phyloP scores from a whole-genome alignment of 495 filamentous ascomycete genomes.

The Extremus antarcticus region DNA sequence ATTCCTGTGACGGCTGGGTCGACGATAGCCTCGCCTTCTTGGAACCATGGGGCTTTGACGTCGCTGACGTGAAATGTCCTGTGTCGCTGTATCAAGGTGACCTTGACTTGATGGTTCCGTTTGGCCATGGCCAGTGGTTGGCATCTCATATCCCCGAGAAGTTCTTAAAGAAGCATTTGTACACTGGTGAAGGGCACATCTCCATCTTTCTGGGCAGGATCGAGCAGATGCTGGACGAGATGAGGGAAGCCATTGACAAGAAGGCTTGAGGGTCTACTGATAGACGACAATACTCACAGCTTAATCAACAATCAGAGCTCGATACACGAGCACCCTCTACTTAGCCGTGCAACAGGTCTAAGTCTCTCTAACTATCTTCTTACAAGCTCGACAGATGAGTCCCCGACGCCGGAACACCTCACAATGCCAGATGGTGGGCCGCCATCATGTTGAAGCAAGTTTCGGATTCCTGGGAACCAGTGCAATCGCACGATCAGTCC shows the following conservation, averaged over 20 bases:
- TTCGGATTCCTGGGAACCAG: too few relatives aligned
- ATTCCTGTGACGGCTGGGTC: conserved; percentile 14
- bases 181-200: conserved; percentile 15
- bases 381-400: too few relatives aligned
- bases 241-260: background rate
- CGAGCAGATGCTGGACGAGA: conserved; percentile 15
- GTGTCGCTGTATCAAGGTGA: conserved; percentile 15
- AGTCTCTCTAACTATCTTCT: too few relatives aligned
- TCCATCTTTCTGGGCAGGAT: conserved; percentile 12
- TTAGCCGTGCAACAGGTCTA: too few relatives aligned
- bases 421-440: too few relatives aligned
- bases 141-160: conserved; percentile 13
- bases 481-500: too few relatives aligned
- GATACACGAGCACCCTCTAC: too few relatives aligned
- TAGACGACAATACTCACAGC: too few relatives aligned
- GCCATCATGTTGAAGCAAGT: too few relatives aligned
- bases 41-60: conserved; percentile 18
- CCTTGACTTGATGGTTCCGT: conserved; percentile 18
- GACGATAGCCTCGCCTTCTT: conserved; percentile 18
- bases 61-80: conserved; percentile 12
- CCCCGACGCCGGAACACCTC: too few relatives aligned
- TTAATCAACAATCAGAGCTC: too few relatives aligned
- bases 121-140: conserved; percentile 16
- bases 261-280: too few relatives aligned
- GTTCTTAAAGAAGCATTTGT: conserved; percentile 3